These are phyloP conservation scores for Calocybe gangraenosa DNA, from an alignment of 768 basidiomycete genomes.

Conservation along the genomic window DNA sequence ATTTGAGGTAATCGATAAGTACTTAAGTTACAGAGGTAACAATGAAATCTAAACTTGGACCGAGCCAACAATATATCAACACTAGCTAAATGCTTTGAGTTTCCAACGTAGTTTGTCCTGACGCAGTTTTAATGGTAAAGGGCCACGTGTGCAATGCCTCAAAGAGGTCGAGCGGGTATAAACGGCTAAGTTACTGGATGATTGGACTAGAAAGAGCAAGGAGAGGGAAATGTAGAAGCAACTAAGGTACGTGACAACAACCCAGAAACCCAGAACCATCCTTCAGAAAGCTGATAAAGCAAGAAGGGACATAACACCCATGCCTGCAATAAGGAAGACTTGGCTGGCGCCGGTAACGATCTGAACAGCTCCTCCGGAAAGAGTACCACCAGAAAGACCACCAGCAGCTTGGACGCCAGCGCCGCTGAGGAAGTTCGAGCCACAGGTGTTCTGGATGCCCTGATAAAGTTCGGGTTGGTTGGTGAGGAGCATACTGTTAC, in stretches of 20 bases:
- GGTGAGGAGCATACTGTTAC: constrained; percentile 56
- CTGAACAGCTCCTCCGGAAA: constrained; percentile 20
- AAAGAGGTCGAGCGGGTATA: constrained; percentile 23
- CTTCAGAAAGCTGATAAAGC: constrained; percentile 16
- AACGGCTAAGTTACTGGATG: constrained; percentile 16
- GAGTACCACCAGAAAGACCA: constrained; percentile 38
- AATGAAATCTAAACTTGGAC: too few species aligned
- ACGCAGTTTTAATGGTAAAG: too few species aligned
- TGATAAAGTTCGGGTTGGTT: constrained; percentile 66
- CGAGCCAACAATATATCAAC: too few species aligned
- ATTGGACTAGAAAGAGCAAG: constrained; percentile 13
- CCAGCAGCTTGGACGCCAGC: constrained; percentile 65
- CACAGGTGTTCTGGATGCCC: constrained; percentile 61
- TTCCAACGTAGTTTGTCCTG: too few species aligned
- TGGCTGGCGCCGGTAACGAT: constrained; percentile 21
- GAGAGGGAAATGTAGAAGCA: not conserved
- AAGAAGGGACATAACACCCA: constrained; percentile 14
- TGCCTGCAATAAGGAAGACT: constrained; percentile 15
- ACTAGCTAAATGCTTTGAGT: too few species aligned
- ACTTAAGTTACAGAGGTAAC: too few species aligned
- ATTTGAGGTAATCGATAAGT: too few species aligned
- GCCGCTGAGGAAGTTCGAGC: constrained; percentile 62
- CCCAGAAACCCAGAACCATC: constrained; percentile 10
- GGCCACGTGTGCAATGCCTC: too few species aligned
- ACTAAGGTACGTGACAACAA: constrained; percentile 7